Conservation (phyloP, 2,329 filamentous ascomycete genomes). For the Xylaria sp. region DNA sequence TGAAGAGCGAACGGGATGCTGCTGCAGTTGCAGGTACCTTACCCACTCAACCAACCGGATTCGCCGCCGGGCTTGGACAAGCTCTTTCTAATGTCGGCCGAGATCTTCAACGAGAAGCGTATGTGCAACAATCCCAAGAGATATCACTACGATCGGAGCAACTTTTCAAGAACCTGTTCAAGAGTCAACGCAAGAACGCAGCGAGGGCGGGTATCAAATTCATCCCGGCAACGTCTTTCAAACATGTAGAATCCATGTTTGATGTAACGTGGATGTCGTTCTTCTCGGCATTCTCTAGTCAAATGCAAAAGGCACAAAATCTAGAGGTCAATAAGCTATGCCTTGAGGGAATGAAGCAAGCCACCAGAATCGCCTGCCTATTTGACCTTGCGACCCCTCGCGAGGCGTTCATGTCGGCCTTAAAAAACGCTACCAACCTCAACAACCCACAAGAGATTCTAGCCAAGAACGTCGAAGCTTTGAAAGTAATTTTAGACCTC, state of each 20-base stretch:
- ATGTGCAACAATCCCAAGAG: conserved; percentile 92
- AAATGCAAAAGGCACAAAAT: conserved; percentile 92
- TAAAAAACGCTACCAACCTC: conserved; percentile 93
- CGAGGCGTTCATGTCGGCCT: conserved; percentile 90
- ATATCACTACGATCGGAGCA: conserved; percentile 78
- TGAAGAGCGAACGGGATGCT: conserved; percentile 88
- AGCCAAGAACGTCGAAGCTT: conserved; percentile 92
- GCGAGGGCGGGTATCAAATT: conserved; percentile 73
- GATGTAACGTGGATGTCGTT: conserved; percentile 99
- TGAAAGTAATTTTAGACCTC: conserved; percentile 89
- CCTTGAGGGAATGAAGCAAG: conserved; percentile 93
- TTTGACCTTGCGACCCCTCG: conserved; percentile 93
- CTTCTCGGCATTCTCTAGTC: conserved; percentile 89
- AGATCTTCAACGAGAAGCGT: conserved; percentile 90
- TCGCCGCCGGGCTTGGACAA: conserved; percentile 84
- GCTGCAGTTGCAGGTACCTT: conserved; percentile 77
- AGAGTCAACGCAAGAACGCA: conserved; percentile 83
- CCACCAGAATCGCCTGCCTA: conserved; percentile 88
- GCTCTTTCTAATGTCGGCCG: conserved; percentile 90
- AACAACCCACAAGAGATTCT: conserved; percentile 96
- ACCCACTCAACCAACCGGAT: conserved; percentile 64
- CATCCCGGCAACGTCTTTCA: conserved; percentile 90
- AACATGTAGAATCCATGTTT: conserved; percentile 97
- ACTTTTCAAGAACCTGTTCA: conserved; percentile 90
- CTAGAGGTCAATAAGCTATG: conserved; percentile 90